phyloP scores from a whole-genome alignment of 148 eudicot species.

The Silene latifolia region DNA sequence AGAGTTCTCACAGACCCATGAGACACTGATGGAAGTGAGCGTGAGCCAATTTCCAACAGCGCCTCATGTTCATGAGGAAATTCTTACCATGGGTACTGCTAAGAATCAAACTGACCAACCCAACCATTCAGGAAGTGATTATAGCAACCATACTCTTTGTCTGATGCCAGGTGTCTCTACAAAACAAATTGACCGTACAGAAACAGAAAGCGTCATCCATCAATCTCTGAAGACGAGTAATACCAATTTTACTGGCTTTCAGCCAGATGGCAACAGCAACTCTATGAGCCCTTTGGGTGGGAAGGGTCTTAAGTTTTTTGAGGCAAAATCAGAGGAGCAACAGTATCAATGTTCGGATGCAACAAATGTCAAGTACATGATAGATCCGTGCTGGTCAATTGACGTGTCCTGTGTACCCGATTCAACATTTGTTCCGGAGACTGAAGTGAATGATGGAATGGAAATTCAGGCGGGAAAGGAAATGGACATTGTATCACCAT shows the following conservation, averaged over 20 bases:
- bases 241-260: slow-evolving; percentile 5
- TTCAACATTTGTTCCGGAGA: slow-evolving; percentile 85
- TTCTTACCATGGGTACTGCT: not conserved
- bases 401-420: slow-evolving; percentile 76
- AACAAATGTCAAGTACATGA: slow-evolving; percentile 25
- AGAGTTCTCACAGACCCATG: not conserved
- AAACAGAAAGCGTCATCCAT: not conserved
- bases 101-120: not conserved
- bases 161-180: slow-evolving; percentile 20
- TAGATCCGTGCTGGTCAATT: slow-evolving; percentile 42
- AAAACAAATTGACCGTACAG: slow-evolving; percentile 19
- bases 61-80: slow-evolving; percentile 8
- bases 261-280: not conserved
- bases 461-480: slow-evolving; percentile 35
- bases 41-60: not conserved
- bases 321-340: slow-evolving; percentile 26
- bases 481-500: slow-evolving; percentile 30
- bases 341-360: slow-evolving; percentile 33
- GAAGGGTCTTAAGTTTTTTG: slow-evolving; percentile 13
- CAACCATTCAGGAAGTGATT: slow-evolving; percentile 14
- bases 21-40: slow-evolving; percentile 5
- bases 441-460: slow-evolving; percentile 46
- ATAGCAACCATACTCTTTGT: slow-evolving; percentile 3
- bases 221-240: slow-evolving; percentile 14
- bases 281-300: slow-evolving; percentile 21